These are phyloP conservation scores for Boechera stricta DNA, from an alignment of 345 rosid species.

Conservation along the genomic window DNA sequence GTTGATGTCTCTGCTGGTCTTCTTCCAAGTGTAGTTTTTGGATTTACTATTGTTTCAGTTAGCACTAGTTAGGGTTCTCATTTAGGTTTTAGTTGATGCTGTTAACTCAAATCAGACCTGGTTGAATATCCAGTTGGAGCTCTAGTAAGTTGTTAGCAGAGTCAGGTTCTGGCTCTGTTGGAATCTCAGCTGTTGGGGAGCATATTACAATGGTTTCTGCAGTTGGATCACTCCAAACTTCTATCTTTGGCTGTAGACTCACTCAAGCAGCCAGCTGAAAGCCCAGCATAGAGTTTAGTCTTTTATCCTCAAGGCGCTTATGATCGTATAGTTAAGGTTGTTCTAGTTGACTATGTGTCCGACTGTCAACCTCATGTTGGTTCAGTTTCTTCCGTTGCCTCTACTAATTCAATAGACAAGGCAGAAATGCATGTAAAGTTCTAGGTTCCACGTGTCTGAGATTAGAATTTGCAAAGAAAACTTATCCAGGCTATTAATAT, in stretches of 20 bases:
- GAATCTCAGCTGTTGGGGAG: not conserved
- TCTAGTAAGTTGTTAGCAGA: not conserved
- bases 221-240: conserved; percentile 1
- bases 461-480: not conserved
- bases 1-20: conserved; percentile 9
- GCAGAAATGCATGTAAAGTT: not conserved
- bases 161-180: not conserved
- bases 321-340: not conserved
- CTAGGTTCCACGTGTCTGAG: not conserved
- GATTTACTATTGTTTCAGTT: conserved; percentile 7
- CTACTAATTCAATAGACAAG: not conserved
- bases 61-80: conserved; percentile 7
- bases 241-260: not conserved
- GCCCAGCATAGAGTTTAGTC: not conserved
- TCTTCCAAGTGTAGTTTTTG: not conserved
- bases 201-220: not conserved
- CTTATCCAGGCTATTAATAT: not conserved
- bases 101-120: conserved; percentile 2
- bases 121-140: not conserved
- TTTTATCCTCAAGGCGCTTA: not conserved
- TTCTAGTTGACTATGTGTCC: not conserved
- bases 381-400: not conserved
- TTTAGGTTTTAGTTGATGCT: not conserved
- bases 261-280: not conserved
- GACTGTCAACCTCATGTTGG: conserved; percentile 4